These are phyloP conservation scores for Solanum arcanum DNA, from an alignment of 257 asterid genomes.

Conservation along the genomic window DNA sequence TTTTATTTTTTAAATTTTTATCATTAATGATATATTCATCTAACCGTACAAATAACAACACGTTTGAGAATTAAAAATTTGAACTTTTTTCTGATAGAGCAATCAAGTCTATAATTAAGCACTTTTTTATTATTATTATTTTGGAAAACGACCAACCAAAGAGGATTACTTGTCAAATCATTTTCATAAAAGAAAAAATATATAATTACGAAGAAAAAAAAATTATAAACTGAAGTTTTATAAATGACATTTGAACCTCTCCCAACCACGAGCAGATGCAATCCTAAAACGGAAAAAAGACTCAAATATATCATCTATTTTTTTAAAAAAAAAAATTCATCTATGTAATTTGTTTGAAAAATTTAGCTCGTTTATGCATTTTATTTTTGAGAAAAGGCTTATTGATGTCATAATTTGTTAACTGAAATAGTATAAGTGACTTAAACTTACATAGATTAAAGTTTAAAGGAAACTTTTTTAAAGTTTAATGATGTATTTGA, in stretches of 20 bases:
- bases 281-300: background rate
- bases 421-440: too few relatives aligned
- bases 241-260: background rate
- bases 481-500: too few relatives aligned
- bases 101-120: background rate
- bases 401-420: too few relatives aligned
- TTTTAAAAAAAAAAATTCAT: too few relatives aligned
- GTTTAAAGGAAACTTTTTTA: too few relatives aligned
- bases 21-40: background rate
- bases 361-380: too few relatives aligned
- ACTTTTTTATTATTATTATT: background rate
- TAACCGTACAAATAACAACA: background rate
- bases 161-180: background rate
- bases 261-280: background rate
- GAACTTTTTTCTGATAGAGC: background rate
- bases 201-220: too few relatives aligned
- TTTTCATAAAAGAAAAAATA: background rate
- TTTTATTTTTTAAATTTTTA: background rate
- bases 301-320: too few relatives aligned
- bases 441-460: too few relatives aligned
- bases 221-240: background rate
- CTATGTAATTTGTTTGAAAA: accelerated
- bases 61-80: background rate
- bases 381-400: too few relatives aligned
- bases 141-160: background rate